Percentiles rank a stretch among this genome's conserved stretches.
These are phyloP conservation scores for Gossypium mustelinum DNA, from an alignment of 345 rosid genomes.

Conservation along the genomic window DNA sequence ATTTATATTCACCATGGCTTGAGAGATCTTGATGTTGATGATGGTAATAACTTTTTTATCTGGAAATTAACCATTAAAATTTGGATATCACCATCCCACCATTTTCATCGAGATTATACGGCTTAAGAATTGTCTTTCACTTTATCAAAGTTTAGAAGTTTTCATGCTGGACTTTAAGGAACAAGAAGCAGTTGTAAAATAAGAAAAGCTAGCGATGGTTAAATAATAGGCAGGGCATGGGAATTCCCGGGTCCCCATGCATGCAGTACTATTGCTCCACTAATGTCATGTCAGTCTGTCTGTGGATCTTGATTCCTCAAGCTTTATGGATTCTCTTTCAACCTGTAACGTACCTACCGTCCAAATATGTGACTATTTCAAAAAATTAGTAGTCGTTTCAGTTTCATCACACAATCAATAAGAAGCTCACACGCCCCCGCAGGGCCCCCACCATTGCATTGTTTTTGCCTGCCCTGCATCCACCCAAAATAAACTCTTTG, in stretches of 20 bases:
- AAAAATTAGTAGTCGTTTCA: neutral
- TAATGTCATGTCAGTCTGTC: conserved; percentile 21
- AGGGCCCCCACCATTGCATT: neutral
- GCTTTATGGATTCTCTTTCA: conserved; percentile 30
- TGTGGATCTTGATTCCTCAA: neutral
- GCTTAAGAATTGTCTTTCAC: neutral
- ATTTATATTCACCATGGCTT: too few species aligned
- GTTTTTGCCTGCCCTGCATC: neutral
- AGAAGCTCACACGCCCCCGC: neutral
- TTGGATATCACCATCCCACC: neutral
- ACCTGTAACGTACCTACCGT: conserved; percentile 10
- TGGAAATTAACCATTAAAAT: neutral
- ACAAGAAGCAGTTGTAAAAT: neutral
- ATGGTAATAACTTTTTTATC: too few species aligned
- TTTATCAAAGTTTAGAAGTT: neutral
- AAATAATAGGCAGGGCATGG: neutral
- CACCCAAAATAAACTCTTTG: too few species aligned
- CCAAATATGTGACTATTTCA: conserved; percentile 8
- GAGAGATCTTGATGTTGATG: too few species aligned
- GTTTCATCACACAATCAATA: neutral
- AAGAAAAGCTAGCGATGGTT: neutral
- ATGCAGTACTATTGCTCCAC: neutral
- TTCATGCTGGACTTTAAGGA: neutral
- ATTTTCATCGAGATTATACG: neutral
- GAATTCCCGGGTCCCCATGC: conserved; percentile 24